Conservation (phyloP, 176 grass and related monocot species). For the Phragmites australis region DNA sequence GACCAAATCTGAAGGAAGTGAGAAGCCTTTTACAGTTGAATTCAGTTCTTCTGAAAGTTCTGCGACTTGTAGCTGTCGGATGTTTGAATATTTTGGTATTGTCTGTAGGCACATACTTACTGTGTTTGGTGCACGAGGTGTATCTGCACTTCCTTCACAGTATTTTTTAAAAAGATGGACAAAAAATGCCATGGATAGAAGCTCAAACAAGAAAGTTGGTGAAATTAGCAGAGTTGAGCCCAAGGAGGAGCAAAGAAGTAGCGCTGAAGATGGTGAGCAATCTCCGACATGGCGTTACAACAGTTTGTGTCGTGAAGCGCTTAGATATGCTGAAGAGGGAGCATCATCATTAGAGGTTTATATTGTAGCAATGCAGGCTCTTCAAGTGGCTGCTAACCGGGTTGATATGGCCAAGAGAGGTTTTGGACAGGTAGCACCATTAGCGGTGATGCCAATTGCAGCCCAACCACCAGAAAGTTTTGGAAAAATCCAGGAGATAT, state of each 20-base stretch:
- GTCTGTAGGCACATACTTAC: conserved; percentile 57
- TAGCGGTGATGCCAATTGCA: conserved; percentile 63
- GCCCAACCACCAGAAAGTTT: conserved; percentile 42
- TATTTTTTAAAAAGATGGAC: conserved; percentile 59
- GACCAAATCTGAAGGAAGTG: conserved; percentile 43
- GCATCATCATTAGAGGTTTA: conserved; percentile 59
- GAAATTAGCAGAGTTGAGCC: conserved; percentile 32
- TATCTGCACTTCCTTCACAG: conserved; percentile 52
- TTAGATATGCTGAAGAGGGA: conserved; percentile 66
- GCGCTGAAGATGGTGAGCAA: conserved; percentile 43
- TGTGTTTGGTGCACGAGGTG: conserved; percentile 41
- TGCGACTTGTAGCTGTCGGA: conserved; percentile 48
- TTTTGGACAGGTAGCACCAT: conserved; percentile 49
- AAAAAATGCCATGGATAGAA: conserved; percentile 52
- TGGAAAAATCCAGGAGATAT: conserved; percentile 31
- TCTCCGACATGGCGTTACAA: conserved; percentile 60
- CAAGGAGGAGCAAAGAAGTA: conserved; percentile 51
- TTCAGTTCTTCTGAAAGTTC: conserved; percentile 43
- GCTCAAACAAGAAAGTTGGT: conserved; percentile 31
- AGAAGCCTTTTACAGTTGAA: conserved; percentile 40
- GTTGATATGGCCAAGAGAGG: conserved; percentile 62
- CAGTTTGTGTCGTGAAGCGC: conserved; percentile 54
- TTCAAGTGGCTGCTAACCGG: conserved; percentile 64
- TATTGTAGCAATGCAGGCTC: conserved; percentile 60
- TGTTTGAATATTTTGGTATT: conserved; percentile 60